A percentile compares a stretch with the other conserved stretches of the same genome.
Evolutionary conservation across 495 filamentous ascomycete species (phyloP).

Genomic region (Neurospora hispaniola): DNA sequence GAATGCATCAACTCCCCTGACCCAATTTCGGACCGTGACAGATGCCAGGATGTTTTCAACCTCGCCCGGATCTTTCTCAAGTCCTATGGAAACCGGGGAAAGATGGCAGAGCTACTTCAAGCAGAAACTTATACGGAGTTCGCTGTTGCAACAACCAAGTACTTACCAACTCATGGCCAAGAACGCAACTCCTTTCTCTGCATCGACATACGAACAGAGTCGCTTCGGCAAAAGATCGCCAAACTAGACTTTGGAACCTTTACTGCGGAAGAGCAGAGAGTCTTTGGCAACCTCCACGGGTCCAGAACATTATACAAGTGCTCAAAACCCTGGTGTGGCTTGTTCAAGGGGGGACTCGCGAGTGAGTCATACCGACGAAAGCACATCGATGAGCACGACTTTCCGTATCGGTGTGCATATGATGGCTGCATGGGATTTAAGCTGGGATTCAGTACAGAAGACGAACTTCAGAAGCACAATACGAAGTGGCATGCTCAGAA

Average conservation of each 20-base stretch:
- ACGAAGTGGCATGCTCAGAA: not conserved
- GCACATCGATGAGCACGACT: not conserved
- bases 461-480: not conserved
- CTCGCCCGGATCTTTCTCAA: no score
- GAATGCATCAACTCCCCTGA: no score
- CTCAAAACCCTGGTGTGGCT: not conserved
- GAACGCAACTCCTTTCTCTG: not conserved
- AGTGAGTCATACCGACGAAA: not conserved
- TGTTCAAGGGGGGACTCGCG: not conserved
- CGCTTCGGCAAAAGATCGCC: not conserved
- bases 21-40: no score
- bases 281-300: not conserved
- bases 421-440: not conserved
- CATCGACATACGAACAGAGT: not conserved
- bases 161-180: not conserved
- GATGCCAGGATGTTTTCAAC: no score
- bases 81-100: not conserved
- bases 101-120: not conserved
- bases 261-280: not conserved
- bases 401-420: not conserved
- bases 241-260: not conserved
- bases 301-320: not conserved
- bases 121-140: not conserved
- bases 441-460: not conserved
- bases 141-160: not conserved